A percentile compares a stretch with the other conserved stretches of the same genome.
phyloP scores from a whole-genome alignment of 169 alveolate species.

The Plasmodium reichenowi region DNA sequence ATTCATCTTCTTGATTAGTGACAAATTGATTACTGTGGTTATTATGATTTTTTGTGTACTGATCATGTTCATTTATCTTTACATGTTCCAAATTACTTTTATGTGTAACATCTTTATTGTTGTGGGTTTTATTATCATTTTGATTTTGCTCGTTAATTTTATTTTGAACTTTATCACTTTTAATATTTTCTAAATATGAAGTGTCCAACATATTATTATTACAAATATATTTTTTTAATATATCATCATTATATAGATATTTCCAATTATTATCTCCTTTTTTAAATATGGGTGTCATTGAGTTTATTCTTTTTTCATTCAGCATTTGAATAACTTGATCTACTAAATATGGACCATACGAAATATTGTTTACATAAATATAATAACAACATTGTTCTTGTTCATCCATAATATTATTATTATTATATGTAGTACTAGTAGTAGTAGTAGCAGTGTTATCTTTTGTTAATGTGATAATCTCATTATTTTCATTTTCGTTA shows the following conservation, averaged over 20 bases:
- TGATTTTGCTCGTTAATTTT: background rate
- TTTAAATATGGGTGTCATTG: slow-evolving; percentile 63
- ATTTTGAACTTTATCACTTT: background rate
- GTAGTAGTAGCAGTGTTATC: no score
- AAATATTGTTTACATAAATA: slow-evolving; percentile 39
- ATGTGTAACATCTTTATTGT: background rate
- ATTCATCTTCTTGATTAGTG: background rate
- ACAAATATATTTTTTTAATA: slow-evolving; percentile 33
- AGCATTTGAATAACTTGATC: slow-evolving; percentile 49
- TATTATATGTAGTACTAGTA: no score
- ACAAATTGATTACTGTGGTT: background rate
- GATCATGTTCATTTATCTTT: background rate
- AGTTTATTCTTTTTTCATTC: slow-evolving; percentile 65
- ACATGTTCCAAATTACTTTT: background rate
- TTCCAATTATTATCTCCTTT: slow-evolving; percentile 76
- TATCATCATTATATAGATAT: slow-evolving; percentile 62
- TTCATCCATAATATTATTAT: slow-evolving; percentile 3
- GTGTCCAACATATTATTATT: background rate
- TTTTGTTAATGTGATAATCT: no score
- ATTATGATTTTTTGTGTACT: background rate
- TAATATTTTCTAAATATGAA: background rate
- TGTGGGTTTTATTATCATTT: background rate
- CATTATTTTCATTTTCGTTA: no score
- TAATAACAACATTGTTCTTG: no score
- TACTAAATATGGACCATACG: slow-evolving; percentile 69